Base-by-base conservation (phyloP, 495 filamentous ascomycete genomes). In the Hyphodiscus hymeniophilus region DNA sequence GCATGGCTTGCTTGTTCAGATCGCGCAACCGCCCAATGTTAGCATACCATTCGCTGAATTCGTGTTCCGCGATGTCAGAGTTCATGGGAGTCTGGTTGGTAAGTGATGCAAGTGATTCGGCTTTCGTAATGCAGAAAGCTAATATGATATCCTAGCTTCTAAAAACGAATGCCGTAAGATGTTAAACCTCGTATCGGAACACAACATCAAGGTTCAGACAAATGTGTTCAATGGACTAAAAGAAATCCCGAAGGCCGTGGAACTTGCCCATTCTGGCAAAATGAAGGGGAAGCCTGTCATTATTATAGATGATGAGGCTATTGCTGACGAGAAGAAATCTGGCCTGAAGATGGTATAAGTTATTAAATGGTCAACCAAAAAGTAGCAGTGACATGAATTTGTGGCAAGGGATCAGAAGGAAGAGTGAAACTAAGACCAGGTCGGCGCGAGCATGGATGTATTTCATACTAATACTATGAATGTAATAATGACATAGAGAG, bases 251-350 rank as follows among this genome's bases (percentile, higher is more conserved):
- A 66, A 75, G 42, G 54, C 79, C 38, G 46, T 73, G 17, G 63
- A 72, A 28, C 44, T 71, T 35, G 70, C 72, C 24, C 58, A 71
- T 42, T 63, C 63, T 17, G 76, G 77, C 2, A 71, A 72, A 59
- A 66, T 76, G 42, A 58, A 63, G 42, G 75, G 77, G 3, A 80
- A 79, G 53, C 74, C 67, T 1, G 64, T 71, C n/a, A 63, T 79
- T 30, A 53, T 79, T 7, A 63, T 79, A 3, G 71, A 77, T 22
- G 12, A 51, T 28, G 50, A 61, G 36, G 51, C 42, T 3, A 52
- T 52, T 34, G 45, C 45, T 13, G 48, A 47, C 6, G 39, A 48
- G 21, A 56, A 42, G 21, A 48, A 43, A 15, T 47, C 12, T 1
- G 28, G 28, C 7, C 8, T 35, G 21, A 17, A n/a, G 41, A 38